A percentile compares a stretch with the other conserved stretches of the same genome.
Evolutionary conservation across 2,329 filamentous ascomycete genomes (phyloP).

Genomic region (Coleophoma cylindrospora): DNA sequence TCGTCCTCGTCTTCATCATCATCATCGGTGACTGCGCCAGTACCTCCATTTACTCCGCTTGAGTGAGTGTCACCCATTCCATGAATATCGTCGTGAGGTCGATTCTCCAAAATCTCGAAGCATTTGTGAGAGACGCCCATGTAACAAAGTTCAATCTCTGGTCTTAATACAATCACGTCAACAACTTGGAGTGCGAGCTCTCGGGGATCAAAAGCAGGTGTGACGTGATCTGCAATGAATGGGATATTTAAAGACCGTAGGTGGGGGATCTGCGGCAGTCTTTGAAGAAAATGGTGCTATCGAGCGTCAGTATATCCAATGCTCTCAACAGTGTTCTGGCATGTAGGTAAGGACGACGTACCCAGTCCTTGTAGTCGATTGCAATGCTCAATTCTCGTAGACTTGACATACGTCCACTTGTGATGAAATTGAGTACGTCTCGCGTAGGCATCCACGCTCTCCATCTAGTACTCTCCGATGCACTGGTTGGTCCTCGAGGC

Average conservation of each 20-base stretch:
- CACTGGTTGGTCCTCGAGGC: constrained; percentile 28
- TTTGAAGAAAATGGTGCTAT: constrained; percentile 74
- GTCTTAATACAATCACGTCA: constrained; percentile 71
- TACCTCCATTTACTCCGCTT: constrained; percentile 28
- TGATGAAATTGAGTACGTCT: constrained; percentile 68
- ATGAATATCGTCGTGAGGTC: constrained; percentile 36
- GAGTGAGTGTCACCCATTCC: constrained; percentile 17
- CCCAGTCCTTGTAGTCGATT: constrained; percentile 75
- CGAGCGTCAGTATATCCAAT: constrained; percentile 8
- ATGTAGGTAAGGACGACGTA: constrained; percentile 34
- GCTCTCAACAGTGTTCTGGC: not conserved
- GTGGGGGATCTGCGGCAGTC: constrained; percentile 64
- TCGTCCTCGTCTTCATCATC: constrained; percentile 38
- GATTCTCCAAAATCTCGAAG: constrained; percentile 72
- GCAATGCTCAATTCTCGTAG: constrained; percentile 68
- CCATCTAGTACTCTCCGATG: constrained; percentile 45
- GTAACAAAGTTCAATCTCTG: constrained; percentile 73
- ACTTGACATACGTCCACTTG: constrained; percentile 68
- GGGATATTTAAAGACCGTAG: constrained; percentile 68
- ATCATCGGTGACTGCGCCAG: constrained; percentile 34
- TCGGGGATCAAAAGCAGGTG: constrained; percentile 49
- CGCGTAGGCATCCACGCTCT: constrained; percentile 66
- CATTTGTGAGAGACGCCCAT: constrained; percentile 73
- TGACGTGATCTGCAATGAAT: constrained; percentile 59
- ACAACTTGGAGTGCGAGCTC: constrained; percentile 74